Evolutionary conservation across 2,329 filamentous ascomycete species (phyloP).

Genomic region (Penicillium sp.): DNA sequence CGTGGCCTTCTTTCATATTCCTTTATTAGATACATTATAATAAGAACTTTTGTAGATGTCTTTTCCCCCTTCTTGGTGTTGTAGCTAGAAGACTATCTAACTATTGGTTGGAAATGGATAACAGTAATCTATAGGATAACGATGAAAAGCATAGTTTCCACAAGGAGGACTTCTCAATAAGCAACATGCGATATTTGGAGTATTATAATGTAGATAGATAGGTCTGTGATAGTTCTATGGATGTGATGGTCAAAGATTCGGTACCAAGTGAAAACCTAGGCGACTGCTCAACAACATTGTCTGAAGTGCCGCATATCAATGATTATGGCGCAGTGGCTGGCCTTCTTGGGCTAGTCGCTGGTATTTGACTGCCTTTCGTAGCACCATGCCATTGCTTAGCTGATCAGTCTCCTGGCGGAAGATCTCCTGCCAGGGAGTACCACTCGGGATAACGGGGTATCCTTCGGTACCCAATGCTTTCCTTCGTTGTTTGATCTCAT

Average conservation of each 20-base stretch:
- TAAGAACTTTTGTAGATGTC: not conserved
- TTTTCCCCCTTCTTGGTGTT: not conserved
- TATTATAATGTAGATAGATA: not conserved
- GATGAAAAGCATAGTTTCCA: not conserved
- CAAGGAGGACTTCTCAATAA: not conserved
- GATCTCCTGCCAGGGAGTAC: constrained; percentile 54
- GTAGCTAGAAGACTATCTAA: too few species aligned
- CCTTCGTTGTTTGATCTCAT: constrained; percentile 42
- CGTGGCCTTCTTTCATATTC: not conserved
- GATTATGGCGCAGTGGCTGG: constrained; percentile 46
- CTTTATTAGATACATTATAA: not conserved
- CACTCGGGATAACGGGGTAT: not conserved
- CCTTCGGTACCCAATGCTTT: constrained; percentile 3
- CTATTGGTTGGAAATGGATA: not conserved
- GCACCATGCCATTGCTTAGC: constrained; percentile 50
- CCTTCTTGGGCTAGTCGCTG: constrained; percentile 49
- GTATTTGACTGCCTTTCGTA: constrained; percentile 48
- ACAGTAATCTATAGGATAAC: not conserved
- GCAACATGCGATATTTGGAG: not conserved
- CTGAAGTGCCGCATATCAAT: constrained; percentile 27
- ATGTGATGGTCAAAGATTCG: not conserved
- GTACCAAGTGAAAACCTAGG: not conserved
- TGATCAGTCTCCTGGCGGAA: constrained; percentile 50
- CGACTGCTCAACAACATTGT: not conserved
- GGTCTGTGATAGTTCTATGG: not conserved